Conservation (phyloP, 1,284 basidiomycete genomes). For the Cryptococcus maquisensis region DNA sequence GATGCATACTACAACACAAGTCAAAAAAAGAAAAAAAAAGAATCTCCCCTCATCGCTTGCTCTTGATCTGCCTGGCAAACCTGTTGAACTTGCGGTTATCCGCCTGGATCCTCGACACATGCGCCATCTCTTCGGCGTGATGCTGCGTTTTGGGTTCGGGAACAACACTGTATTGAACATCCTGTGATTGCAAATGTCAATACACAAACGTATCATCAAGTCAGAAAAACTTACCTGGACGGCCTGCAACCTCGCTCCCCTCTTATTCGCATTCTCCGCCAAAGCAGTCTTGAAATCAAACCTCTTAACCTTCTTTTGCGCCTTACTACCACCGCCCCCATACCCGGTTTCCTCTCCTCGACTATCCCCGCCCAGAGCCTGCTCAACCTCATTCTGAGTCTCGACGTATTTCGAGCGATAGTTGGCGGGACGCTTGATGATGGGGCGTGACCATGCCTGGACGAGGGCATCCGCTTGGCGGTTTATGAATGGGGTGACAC, state of each 20-base stretch:
- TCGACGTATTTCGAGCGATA: slow-evolving; percentile 54
- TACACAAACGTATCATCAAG: not conserved
- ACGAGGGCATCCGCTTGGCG: slow-evolving; percentile 82
- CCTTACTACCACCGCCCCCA: slow-evolving; percentile 4
- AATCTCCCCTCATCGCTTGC: slow-evolving; percentile 6
- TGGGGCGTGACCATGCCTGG: slow-evolving; percentile 85
- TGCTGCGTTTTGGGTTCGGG: slow-evolving; percentile 35
- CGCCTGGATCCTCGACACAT: slow-evolving; percentile 38
- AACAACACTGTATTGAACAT: slow-evolving; percentile 42
- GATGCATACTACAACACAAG: slow-evolving; percentile 4
- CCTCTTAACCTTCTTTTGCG: slow-evolving; percentile 22
- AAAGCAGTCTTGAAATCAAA: slow-evolving; percentile 37
- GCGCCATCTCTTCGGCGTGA: slow-evolving; percentile 31
- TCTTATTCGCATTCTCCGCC: slow-evolving; percentile 35
- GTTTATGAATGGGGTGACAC: slow-evolving; percentile 74
- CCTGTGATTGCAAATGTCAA: slow-evolving; percentile 14
- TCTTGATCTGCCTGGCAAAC: slow-evolving; percentile 34
- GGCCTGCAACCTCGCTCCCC: slow-evolving; percentile 35
- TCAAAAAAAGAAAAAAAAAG: not conserved
- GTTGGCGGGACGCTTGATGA: slow-evolving; percentile 83
- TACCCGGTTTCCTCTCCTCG: not conserved
- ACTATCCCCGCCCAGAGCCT: slow-evolving; percentile 1
- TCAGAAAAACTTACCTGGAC: slow-evolving; percentile 24
- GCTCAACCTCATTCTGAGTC: slow-evolving; percentile 21
- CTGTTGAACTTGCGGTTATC: slow-evolving; percentile 47